Base-by-base conservation (phyloP, 495 filamentous ascomycete genomes). In the Xanthoparmelia taractica region DNA sequence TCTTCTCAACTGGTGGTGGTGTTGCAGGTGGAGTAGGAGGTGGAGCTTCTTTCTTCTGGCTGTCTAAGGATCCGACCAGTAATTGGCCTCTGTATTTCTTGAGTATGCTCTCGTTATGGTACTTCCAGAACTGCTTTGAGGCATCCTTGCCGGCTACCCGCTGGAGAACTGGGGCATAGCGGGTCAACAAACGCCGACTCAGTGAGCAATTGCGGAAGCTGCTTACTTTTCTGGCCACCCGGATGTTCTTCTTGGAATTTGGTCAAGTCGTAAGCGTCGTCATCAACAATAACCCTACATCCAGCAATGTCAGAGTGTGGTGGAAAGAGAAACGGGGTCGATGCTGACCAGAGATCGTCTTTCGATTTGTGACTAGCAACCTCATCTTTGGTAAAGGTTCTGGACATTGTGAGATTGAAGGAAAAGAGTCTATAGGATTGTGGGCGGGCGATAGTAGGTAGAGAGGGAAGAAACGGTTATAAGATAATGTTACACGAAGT, bases 71-170 rank as follows among this genome's bases (percentile, higher is more conserved):
- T 47, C 94, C 94, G 69, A 99, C 82, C 72, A 92, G 88, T 58
- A 99, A 84, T 73, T 90, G 80, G 34, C 83, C 76, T 77, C 94
- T 87, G 81, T 92, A 97, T 74, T 97, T 98, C 79, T 97, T 97
- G 68, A 97, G 81, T 66, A 97, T 91, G 60, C 87, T 83, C 68
- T 88, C 85, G 70, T 96, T 98, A 81, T 98, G 94, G 74, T 98
- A 97, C 77, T 97, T 99, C 94, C 94, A 99, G 80, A 99, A 99
- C 73, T 96, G 95, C 75, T 95, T 93, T 33, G 90, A 92, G 23
- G 94, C 94, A 68, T 99, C 95, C 74, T 97, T 99, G 68, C 94
- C 94, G 54, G 86, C 94, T 20, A 97, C 92, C 63, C 93, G 80
- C 69, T 90, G 86, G 60, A 99, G 85, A 74, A 99, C 85, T 88